Conservation (phyloP, 352 stramenopile genomes). For the Saprolegnia diclina region DNA sequence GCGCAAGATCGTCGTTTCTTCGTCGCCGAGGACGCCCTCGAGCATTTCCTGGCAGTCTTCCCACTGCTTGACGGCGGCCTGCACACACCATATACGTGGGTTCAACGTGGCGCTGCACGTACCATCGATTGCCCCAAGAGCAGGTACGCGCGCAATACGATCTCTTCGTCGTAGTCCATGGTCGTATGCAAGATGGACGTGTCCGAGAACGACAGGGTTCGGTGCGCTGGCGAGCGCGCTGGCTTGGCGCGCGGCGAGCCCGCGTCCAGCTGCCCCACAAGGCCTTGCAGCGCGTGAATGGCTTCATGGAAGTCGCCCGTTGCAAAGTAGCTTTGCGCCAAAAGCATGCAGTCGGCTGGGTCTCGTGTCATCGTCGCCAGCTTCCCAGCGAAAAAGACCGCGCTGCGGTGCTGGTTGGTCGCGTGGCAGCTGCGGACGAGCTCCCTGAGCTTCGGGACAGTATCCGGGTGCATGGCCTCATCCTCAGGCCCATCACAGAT, state of each 20-base stretch:
- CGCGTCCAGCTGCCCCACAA: conserved; percentile 26
- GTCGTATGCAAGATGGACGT: conserved; percentile 5
- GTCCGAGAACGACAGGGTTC: neutral
- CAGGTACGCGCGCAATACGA: conserved; percentile 46
- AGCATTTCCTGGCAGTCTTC: conserved; percentile 77
- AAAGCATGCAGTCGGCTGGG: conserved; percentile 57
- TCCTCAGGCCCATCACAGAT: conserved; percentile 39
- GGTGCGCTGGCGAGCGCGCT: neutral
- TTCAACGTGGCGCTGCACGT: conserved; percentile 4
- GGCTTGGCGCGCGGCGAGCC: conserved; percentile 18
- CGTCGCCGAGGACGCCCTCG: conserved; percentile 48
- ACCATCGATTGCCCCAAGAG: conserved; percentile 72
- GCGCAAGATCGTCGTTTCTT: conserved; percentile 44
- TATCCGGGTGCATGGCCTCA: conserved; percentile 77
- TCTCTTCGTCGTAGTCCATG: conserved; percentile 11
- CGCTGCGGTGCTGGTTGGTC: conserved; percentile 23
- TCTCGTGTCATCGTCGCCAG: conserved; percentile 47
- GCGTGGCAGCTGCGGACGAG: conserved; percentile 16
- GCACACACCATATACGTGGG: neutral
- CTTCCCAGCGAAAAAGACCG: conserved; percentile 29
- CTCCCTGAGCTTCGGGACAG: conserved; percentile 29
- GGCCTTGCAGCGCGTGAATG: conserved; percentile 49
- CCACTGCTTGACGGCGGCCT: conserved; percentile 58
- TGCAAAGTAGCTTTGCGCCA: conserved; percentile 64
- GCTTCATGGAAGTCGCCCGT: conserved; percentile 69